Base-by-base conservation (phyloP, 2,329 filamentous ascomycete species). In the Diaporthe vaccinii region DNA sequence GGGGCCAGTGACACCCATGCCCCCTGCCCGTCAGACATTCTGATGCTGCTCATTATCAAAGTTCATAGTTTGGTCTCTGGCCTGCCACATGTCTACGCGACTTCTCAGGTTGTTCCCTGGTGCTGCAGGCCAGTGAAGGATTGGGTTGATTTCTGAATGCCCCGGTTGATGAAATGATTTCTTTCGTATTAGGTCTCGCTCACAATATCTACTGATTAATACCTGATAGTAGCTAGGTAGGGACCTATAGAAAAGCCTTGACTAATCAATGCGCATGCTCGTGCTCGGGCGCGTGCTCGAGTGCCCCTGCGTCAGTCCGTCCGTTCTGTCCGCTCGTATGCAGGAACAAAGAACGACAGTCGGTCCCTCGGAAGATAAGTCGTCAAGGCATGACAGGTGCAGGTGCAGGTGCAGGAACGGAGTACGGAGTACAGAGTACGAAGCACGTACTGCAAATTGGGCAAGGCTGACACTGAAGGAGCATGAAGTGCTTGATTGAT, bases 31-130 rank as follows among this genome's bases (percentile, higher is more conserved):
- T 55, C 71, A 65, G 71, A 65, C 58, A 73, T 55, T 44, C 28
- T 55, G 55, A 73, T 36, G 71, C 71, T 73, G 71, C 46, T 65
- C 71, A 44, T 62, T 49, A 73, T 73, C 71, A 73, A 73, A 73
- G 31, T 28, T 51, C 25, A 65, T 58, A 51, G 25, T 57, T 44
- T 49, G 20, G 57, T n/a, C 28, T 22, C 49, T 53, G 15, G 28
- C 44, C 20, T 62, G 34, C 44, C 59, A 65, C 59, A 65, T 65
- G 59, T 31, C 59, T 25, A 28, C 15, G 41, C 5, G 17, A n/a
- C 5, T 28, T 28, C 34, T 62, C 34, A 34, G 41, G 53, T 22
- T 59, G 55, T 59, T 71, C 53, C 69, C 55, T 70, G 67, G 36
- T 9, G 12, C 15, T 46, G 41, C 7, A 55, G n/a, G 31, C n/a